Evolutionary conservation across 257 asterid genomes (phyloP).

Genomic region (Nicotiana benthamiana): DNA sequence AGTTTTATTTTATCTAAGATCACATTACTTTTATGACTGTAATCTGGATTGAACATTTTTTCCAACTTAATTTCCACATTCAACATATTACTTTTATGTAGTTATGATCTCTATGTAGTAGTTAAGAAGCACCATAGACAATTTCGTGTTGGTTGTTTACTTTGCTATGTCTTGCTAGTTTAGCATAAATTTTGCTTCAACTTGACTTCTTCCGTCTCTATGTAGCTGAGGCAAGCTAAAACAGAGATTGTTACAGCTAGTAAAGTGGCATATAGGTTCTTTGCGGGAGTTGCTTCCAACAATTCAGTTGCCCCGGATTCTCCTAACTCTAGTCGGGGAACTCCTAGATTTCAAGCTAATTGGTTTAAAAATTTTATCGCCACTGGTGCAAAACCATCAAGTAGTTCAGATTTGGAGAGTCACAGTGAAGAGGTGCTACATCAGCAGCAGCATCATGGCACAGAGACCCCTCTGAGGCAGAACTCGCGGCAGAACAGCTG

Average conservation of each 20-base stretch:
- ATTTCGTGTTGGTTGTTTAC: neutral
- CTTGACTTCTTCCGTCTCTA: conserved; percentile 3
- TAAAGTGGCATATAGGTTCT: conserved; percentile 77
- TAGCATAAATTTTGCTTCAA: neutral
- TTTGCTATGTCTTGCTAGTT: neutral
- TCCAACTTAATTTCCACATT: neutral
- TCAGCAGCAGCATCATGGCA: conserved; percentile 28
- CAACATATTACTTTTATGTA: neutral
- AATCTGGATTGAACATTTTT: neutral
- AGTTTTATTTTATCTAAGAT: neutral
- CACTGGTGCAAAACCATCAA: conserved; percentile 59
- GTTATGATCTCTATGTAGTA: neutral
- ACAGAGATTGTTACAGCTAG: conserved; percentile 83
- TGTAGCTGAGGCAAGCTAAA: conserved; percentile 95
- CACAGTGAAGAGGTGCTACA: conserved; percentile 27
- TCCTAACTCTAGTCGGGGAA: conserved; percentile 50
- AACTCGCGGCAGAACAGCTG: conserved; percentile 21
- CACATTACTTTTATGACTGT: neutral
- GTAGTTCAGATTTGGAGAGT: conserved; percentile 47
- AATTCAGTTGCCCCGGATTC: conserved; percentile 47
- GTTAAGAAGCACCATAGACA: neutral
- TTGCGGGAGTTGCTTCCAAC: conserved; percentile 70
- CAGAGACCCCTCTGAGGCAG: conserved; percentile 27
- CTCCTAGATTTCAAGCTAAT: conserved; percentile 57
- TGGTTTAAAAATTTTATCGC: conserved; percentile 77